Percentiles rank a stretch among this genome's conserved stretches.
These are phyloP conservation scores for Dianthus caryophyllus DNA, from an alignment of 148 eudicot species.

Conservation along the genomic window DNA sequence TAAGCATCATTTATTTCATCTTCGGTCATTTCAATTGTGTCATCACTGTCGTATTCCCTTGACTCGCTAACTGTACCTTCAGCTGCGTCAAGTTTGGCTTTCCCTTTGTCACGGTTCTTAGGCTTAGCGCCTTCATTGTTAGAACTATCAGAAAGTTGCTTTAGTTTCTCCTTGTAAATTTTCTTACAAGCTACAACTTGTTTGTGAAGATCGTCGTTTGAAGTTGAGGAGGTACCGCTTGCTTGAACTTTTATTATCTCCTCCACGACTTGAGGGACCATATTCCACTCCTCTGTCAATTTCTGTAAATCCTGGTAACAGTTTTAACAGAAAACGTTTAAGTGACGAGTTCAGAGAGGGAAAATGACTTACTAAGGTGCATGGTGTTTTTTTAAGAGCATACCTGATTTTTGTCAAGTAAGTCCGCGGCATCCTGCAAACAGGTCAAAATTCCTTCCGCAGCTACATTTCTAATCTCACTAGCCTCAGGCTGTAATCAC, in stretches of 20 bases:
- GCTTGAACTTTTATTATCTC: conserved; percentile 55
- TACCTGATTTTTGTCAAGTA: conserved; percentile 70
- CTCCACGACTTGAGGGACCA: conserved; percentile 67
- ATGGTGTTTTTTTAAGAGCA: neutral
- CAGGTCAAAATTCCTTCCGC: conserved; percentile 86
- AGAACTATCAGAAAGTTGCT: conserved; percentile 20
- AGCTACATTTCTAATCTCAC: conserved; percentile 73
- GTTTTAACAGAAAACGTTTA: neutral
- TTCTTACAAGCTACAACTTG: conserved; percentile 62
- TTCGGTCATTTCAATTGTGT: conserved; percentile 88
- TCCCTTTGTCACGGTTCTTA: conserved; percentile 26
- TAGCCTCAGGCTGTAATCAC: conserved; percentile 58
- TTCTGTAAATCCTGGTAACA: conserved; percentile 46
- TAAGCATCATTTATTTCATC: conserved; percentile 82
- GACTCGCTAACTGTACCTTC: conserved; percentile 20
- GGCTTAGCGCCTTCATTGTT: conserved; percentile 30
- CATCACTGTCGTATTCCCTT: conserved; percentile 65
- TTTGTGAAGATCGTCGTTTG: conserved; percentile 51
- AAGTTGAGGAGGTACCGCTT: conserved; percentile 17
- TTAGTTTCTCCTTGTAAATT: conserved; percentile 58
- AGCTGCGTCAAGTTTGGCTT: conserved; percentile 15
- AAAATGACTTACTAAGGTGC: neutral
- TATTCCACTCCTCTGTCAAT: conserved; percentile 69
- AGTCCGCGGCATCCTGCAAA: conserved; percentile 77
- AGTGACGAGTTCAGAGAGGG: neutral